A percentile compares a stretch with the other conserved stretches of the same genome.
phyloP scores from a whole-genome alignment of 192 early-diverging fungal species.

The Kickxella alabastrina region DNA sequence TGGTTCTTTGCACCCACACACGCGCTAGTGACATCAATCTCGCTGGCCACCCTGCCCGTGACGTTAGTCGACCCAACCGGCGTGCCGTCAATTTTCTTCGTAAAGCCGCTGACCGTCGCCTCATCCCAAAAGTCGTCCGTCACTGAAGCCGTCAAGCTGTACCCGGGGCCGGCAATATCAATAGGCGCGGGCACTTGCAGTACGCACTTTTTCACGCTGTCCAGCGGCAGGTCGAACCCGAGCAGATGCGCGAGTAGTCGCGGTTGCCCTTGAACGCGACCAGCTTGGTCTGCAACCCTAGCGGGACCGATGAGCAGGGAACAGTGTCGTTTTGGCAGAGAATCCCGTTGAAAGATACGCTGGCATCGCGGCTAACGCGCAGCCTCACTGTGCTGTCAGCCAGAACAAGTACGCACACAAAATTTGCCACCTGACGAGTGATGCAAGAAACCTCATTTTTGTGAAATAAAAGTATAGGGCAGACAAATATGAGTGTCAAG shows the following conservation, averaged over 20 bases:
- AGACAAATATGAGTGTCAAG: too few species aligned
- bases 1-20: slow-evolving; percentile 19
- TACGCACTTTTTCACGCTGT: slow-evolving; percentile 17
- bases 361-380: slow-evolving; percentile 5
- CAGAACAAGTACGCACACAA: too few species aligned
- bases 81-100: slow-evolving; percentile 19
- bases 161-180: slow-evolving; percentile 6
- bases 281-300: slow-evolving; percentile 11
- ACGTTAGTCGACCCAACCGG: slow-evolving; percentile 16
- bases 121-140: slow-evolving; percentile 47
- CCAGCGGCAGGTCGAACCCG: slow-evolving; percentile 41
- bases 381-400: slow-evolving; percentile 1
- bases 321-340: slow-evolving; percentile 4
- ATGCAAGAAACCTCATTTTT: too few species aligned
- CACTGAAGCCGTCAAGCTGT: slow-evolving; percentile 16
- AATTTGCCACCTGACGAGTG: too few species aligned
- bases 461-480: too few species aligned
- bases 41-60: neutral
- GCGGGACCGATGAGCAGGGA: slow-evolving; percentile 1
- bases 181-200: slow-evolving; percentile 22
- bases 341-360: slow-evolving; percentile 4
- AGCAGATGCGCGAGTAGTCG: slow-evolving; percentile 42
- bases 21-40: slow-evolving; percentile 28
- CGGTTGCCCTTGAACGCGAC: slow-evolving; percentile 44
- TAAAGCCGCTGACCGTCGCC: slow-evolving; percentile 30